These are phyloP conservation scores for Penicillium sp. DNA, from an alignment of 2,329 filamentous ascomycete genomes.

Conservation along the genomic window DNA sequence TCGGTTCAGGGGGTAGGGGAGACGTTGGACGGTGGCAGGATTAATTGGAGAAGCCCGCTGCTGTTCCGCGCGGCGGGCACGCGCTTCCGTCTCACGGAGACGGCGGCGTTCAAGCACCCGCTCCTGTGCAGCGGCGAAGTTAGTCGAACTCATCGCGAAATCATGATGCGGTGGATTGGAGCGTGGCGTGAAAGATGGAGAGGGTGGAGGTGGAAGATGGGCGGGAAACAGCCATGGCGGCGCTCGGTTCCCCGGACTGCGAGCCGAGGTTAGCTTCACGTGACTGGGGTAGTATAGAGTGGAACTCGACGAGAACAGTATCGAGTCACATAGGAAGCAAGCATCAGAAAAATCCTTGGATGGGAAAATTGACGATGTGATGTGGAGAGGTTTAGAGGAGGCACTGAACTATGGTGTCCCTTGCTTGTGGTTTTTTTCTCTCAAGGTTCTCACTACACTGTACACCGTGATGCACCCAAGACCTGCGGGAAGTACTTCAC, in stretches of 20 bases:
- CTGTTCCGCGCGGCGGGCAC: slow-evolving; percentile 55
- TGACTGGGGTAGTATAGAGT: too few species aligned
- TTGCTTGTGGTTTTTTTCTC: too few species aligned
- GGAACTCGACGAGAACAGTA: too few species aligned
- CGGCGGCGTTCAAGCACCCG: slow-evolving; percentile 81
- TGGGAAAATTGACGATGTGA: too few species aligned
- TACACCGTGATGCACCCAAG: too few species aligned
- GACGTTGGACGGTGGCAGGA: slow-evolving; percentile 58
- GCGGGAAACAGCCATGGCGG: slow-evolving; percentile 7
- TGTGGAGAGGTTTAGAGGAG: too few species aligned
- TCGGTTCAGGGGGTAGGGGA: slow-evolving; percentile 67
- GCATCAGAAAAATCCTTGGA: too few species aligned
- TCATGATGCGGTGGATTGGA: slow-evolving; percentile 33
- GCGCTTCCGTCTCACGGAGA: slow-evolving; percentile 70
- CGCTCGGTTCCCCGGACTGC: slow-evolving; percentile 19
- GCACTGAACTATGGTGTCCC: too few species aligned
- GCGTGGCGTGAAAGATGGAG: background rate
- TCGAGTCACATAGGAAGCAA: too few species aligned
- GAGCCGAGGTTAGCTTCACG: slow-evolving; percentile 26
- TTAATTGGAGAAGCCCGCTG: slow-evolving; percentile 54
- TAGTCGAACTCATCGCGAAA: slow-evolving; percentile 60
- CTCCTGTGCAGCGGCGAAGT: slow-evolving; percentile 87
- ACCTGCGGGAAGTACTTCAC: too few species aligned
- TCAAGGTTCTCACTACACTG: too few species aligned
- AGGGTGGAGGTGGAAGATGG: background rate